phyloP scores from a whole-genome alignment of 768 basidiomycete species.

The Serendipita vermifera region DNA sequence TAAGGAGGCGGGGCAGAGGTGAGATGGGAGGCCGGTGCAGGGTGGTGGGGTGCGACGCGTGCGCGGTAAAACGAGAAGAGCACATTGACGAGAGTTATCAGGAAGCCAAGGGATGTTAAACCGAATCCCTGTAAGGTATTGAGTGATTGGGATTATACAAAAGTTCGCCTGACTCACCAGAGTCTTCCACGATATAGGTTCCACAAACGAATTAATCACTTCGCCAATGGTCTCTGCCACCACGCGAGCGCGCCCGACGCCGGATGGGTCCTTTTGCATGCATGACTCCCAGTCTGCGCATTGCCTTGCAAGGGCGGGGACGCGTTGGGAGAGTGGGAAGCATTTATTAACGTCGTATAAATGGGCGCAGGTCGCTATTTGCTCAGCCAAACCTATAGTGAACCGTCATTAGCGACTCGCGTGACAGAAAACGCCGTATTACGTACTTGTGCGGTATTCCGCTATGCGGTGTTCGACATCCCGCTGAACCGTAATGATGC shows the following conservation, averaged over 20 bases:
- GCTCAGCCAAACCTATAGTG: constrained; percentile 69
- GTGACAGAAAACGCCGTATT: too few species aligned
- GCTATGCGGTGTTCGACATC: constrained; percentile 81
- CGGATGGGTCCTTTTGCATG: constrained; percentile 88
- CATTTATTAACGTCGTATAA: constrained; percentile 78
- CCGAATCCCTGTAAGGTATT: constrained; percentile 44
- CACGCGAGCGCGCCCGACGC: constrained; percentile 77
- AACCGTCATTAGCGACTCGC: constrained; percentile 17
- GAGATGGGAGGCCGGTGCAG: neutral
- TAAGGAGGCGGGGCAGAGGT: too few species aligned
- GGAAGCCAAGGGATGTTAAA: constrained; percentile 58
- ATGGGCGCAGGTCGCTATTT: constrained; percentile 75
- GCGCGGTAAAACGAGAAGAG: constrained; percentile 65
- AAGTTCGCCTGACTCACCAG: constrained; percentile 41
- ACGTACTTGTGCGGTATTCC: constrained; percentile 78
- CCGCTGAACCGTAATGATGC: constrained; percentile 77
- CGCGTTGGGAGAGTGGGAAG: constrained; percentile 39
- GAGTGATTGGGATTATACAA: neutral
- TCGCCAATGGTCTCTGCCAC: constrained; percentile 92
- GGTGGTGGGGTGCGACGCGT: constrained; percentile 34
- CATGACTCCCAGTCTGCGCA: constrained; percentile 87
- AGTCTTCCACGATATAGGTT: constrained; percentile 96
- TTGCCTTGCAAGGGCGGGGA: constrained; percentile 79
- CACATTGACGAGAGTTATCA: constrained; percentile 73
- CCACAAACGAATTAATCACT: constrained; percentile 91